A percentile compares a stretch with the other conserved stretches of the same genome.
Conservation (phyloP, 768 basidiomycete species). For the Roridomyces roridus region DNA sequence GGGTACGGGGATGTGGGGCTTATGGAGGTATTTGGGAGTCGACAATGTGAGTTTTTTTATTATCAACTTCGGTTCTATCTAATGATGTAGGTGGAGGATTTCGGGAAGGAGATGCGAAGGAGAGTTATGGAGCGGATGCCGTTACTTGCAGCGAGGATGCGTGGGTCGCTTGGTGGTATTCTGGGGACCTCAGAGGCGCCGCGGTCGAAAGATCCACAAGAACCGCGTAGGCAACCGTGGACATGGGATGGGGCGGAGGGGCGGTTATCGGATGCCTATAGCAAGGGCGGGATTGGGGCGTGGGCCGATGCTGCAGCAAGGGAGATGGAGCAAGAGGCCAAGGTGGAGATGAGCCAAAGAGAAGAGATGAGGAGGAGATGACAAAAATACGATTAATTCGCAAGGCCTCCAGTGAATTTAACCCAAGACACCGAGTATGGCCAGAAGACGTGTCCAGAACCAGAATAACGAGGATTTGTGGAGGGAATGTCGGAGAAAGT, state of each 20-base stretch:
- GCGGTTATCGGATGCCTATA: constrained; percentile 61
- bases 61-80: too few species aligned
- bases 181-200: neutral
- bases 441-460: too few species aligned
- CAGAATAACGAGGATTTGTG: too few species aligned
- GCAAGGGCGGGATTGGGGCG: constrained; percentile 59
- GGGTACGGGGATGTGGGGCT: constrained; percentile 47
- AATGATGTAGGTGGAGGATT: constrained; percentile 13
- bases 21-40: constrained; percentile 60
- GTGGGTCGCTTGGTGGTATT: constrained; percentile 43
- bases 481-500: too few species aligned
- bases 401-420: too few species aligned
- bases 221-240: constrained; percentile 45
- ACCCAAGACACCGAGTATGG: too few species aligned
- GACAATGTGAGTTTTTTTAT: constrained; percentile 59
- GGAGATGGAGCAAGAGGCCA: constrained; percentile 65
- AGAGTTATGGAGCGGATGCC: constrained; percentile 45
- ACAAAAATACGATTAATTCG: too few species aligned
- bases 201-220: neutral
- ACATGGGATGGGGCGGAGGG: constrained; percentile 58
- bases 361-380: constrained; percentile 11
- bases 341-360: constrained; percentile 50
- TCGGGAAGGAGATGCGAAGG: constrained; percentile 6
- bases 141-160: constrained; percentile 68
- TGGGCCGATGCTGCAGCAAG: constrained; percentile 60